Evolutionary conservation across 192 early-diverging fungal genomes (phyloP).

Genomic region (Coemansia sp.): DNA sequence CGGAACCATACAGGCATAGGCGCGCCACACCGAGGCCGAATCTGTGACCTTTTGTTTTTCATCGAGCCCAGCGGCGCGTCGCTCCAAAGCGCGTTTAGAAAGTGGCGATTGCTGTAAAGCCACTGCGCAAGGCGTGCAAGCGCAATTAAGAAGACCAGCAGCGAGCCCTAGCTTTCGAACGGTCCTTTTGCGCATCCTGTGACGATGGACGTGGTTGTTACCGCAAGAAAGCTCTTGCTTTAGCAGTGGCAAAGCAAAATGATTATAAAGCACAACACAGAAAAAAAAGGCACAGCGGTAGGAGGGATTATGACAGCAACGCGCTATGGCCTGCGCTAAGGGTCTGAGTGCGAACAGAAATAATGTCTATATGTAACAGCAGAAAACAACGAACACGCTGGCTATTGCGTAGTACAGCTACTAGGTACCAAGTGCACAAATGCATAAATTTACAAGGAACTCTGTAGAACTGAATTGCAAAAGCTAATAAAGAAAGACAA

Average conservation of each 20-base stretch:
- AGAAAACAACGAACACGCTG: no score
- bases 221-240: no score
- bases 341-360: no score
- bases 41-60: conserved; percentile 26
- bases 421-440: neutral
- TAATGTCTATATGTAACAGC: no score
- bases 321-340: no score
- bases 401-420: no score
- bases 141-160: neutral
- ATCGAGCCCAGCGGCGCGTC: conserved; percentile 28
- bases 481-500: no score
- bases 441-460: neutral
- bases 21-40: conserved; percentile 36
- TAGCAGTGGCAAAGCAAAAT: neutral
- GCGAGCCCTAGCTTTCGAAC: neutral
- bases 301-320: neutral
- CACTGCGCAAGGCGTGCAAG: neutral
- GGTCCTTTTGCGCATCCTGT: no score
- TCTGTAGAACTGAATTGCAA: neutral
- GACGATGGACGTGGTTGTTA: no score
- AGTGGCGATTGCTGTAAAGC: neutral
- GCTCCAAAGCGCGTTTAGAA: neutral
- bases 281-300: neutral
- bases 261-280: neutral
- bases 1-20: conserved; percentile 42